Base-by-base conservation (phyloP, 768 basidiomycete genomes). In the Psilocybe cyanescens region DNA sequence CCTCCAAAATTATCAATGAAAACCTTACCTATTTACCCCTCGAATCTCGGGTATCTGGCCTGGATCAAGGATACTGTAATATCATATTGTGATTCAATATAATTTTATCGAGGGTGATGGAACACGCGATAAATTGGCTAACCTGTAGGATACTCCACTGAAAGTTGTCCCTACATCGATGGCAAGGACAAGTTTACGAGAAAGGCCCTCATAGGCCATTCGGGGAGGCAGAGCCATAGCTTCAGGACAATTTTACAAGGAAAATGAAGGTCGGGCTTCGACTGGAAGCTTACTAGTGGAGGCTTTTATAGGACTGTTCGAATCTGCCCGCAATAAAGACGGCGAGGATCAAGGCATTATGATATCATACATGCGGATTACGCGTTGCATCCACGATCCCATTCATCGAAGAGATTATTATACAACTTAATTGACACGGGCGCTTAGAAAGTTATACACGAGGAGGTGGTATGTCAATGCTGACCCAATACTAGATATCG, bases 91-190 rank as follows among this genome's bases (percentile, higher is more conserved):
- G 31, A 3, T 17, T 5, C 8, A 44, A 9, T 11, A 24, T 9
- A 28, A 12, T 37, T n/a, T 14, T 16, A 45, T 2, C 14, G 8
- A 19, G 28, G 17, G 11, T 35, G n/a, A 29, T 7, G 17, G 45
- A 24, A 16, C 29, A 28, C 9, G 28, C 12, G 19, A 46, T 52
- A 17, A 54, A 81, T 29, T 48, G 31, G 24, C 24, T 24, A 24
- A 55, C 41, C 62, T 49, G 29, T 51, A 63, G 3, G 57, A 60
- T 14, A 48, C 50, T 2, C 19, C 30, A 37, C 72, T 70, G 55
- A 68, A 81, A 0, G 80, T 81, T 0, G 80, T 79, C 6, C 79
- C 79, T 1, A 81, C 71, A 62, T 81, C 79, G 33, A 81, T 77
- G 8, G 78, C 79, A 4, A 81, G 63, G 1, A 81, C 76, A 1